phyloP scores from a whole-genome alignment of 225 moss, liverwort and hornwort genomes.

The Polytrichum formosum region DNA sequence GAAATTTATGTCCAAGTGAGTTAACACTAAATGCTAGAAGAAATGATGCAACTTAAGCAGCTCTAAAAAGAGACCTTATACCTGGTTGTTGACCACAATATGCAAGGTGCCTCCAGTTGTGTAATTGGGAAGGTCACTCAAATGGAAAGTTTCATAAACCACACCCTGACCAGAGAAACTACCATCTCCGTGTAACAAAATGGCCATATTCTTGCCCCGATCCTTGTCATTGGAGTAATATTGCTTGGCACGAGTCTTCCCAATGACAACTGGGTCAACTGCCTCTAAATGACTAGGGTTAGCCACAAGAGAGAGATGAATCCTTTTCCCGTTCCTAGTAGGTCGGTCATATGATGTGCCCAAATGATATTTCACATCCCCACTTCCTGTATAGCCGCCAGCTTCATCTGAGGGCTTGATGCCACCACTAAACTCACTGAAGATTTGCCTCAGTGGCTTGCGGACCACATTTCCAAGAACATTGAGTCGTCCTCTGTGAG shows the following conservation, averaged over 20 bases:
- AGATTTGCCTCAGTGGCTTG: slow-evolving; percentile 93
- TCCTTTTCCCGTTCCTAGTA: slow-evolving; percentile 73
- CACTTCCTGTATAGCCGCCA: slow-evolving; percentile 94
- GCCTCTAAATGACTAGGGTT: slow-evolving; percentile 99
- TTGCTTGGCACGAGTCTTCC: slow-evolving; percentile 96
- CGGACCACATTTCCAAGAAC: slow-evolving; percentile 93
- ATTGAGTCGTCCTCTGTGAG: slow-evolving; percentile 92
- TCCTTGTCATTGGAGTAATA: slow-evolving; percentile 74
- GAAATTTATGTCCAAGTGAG: too few species aligned
- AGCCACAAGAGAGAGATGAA: slow-evolving; percentile 94
- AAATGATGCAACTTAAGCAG: too few species aligned
- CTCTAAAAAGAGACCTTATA: slow-evolving; percentile 7
- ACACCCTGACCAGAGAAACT: slow-evolving; percentile 98
- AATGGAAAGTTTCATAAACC: slow-evolving; percentile 89
- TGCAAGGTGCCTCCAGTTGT: slow-evolving; percentile 93
- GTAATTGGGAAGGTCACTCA: slow-evolving; percentile 91
- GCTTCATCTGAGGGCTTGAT: slow-evolving; percentile 93
- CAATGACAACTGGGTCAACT: slow-evolving; percentile 89
- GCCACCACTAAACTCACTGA: slow-evolving; percentile 97
- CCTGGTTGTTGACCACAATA: slow-evolving; percentile 99
- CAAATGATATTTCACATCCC: slow-evolving; percentile 98
- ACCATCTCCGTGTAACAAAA: slow-evolving; percentile 91
- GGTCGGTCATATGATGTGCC: slow-evolving; percentile 97
- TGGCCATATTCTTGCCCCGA: slow-evolving; percentile 83
- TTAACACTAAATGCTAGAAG: too few species aligned